phyloP scores from a whole-genome alignment of 2,329 filamentous ascomycete genomes.

The Curvularia verruculosa region DNA sequence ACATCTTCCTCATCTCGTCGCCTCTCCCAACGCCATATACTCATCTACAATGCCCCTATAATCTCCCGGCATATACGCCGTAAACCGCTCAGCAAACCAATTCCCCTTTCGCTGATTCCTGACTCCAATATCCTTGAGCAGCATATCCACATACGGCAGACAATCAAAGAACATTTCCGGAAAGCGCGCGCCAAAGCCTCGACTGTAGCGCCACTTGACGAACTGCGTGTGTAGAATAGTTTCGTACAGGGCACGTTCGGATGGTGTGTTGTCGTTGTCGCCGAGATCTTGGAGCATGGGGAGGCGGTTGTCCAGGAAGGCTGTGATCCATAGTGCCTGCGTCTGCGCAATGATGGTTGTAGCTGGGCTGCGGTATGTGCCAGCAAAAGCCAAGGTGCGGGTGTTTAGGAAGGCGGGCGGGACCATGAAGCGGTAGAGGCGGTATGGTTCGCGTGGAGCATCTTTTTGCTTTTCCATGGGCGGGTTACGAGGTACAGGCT shows the following conservation, averaged over 20 bases:
- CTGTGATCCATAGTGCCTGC: slow-evolving; percentile 58
- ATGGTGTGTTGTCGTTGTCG: not conserved
- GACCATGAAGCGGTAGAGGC: slow-evolving; percentile 54
- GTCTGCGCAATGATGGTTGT: slow-evolving; percentile 46
- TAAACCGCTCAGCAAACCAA: slow-evolving; percentile 29
- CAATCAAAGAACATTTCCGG: slow-evolving; percentile 40
- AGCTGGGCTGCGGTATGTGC: slow-evolving; percentile 47
- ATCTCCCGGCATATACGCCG: slow-evolving; percentile 30
- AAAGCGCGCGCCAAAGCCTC: slow-evolving; percentile 36
- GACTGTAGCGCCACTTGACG: slow-evolving; percentile 38
- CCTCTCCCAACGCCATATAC: slow-evolving; percentile 11
- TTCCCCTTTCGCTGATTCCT: slow-evolving; percentile 23
- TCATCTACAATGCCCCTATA: slow-evolving; percentile 34
- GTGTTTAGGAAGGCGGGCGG: slow-evolving; percentile 42
- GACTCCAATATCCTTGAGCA: slow-evolving; percentile 33
- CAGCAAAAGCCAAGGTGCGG: slow-evolving; percentile 51
- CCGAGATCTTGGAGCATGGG: not conserved
- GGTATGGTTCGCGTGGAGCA: slow-evolving; percentile 43
- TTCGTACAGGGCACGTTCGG: slow-evolving; percentile 30
- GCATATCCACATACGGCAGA: slow-evolving; percentile 36
- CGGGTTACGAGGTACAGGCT: slow-evolving; percentile 49
- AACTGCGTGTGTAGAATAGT: slow-evolving; percentile 41
- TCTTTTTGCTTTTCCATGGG: slow-evolving; percentile 11
- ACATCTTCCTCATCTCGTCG: not conserved
- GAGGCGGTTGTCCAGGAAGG: slow-evolving; percentile 65